These are phyloP conservation scores for Berberis thunbergii DNA, from an alignment of 164 flowering plant genomes.

Conservation along the genomic window DNA sequence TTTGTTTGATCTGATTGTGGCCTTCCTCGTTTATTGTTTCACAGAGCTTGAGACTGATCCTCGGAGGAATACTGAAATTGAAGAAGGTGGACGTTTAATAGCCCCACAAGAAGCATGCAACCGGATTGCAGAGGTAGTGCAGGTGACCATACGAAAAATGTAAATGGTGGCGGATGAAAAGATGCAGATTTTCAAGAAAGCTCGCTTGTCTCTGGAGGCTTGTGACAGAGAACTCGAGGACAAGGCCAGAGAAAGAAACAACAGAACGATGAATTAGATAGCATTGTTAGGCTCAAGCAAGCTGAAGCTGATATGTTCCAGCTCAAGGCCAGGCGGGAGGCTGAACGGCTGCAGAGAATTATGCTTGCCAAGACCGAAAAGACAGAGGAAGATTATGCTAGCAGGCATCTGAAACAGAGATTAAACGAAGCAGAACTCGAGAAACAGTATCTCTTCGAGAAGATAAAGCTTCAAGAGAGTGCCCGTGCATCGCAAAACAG, in stretches of 20 bases:
- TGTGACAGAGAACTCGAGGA: constrained; percentile 88
- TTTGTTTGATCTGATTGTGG: not conserved
- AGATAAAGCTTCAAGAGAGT: constrained; percentile 85
- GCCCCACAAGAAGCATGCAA: constrained; percentile 96
- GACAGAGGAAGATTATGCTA: constrained; percentile 90
- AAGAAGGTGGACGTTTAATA: constrained; percentile 57
- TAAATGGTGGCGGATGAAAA: constrained; percentile 95
- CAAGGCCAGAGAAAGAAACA: constrained; percentile 68
- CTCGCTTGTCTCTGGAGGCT: constrained; percentile 62
- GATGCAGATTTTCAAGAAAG: constrained; percentile 75
- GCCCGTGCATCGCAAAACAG: constrained; percentile 48
- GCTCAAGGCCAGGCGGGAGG: constrained; percentile 92
- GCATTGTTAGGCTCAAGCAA: constrained; percentile 78
- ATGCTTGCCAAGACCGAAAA: constrained; percentile 77
- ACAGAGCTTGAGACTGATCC: constrained; percentile 77
- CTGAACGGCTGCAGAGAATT: constrained; percentile 80
- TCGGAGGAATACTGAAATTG: constrained; percentile 51
- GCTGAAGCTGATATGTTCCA: constrained; percentile 99
- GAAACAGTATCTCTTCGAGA: constrained; percentile 86
- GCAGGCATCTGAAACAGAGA: constrained; percentile 77
- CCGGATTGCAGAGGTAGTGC: constrained; percentile 85
- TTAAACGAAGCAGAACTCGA: constrained; percentile 94
- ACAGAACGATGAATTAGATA: constrained; percentile 85
- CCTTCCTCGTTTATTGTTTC: not conserved
- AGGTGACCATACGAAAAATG: constrained; percentile 90